phyloP scores from a whole-genome alignment of 139 green algal genomes.

The Asterochloris sp. region DNA sequence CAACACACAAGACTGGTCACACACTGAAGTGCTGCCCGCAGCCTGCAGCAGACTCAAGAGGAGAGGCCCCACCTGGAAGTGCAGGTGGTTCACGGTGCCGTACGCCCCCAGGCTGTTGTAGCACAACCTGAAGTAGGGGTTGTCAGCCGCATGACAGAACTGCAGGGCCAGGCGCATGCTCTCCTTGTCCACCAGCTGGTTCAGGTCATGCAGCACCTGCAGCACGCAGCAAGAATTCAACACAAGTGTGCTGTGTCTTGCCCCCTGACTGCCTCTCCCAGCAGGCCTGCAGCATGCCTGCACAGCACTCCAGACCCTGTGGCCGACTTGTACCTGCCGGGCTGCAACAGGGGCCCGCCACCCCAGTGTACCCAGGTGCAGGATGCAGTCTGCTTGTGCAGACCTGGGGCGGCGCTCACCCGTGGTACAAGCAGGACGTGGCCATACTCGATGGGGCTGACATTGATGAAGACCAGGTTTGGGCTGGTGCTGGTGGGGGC shows the following conservation, averaged over 20 bases:
- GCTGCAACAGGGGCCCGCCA: too few relatives aligned
- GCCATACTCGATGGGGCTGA: slow-evolving; percentile 97
- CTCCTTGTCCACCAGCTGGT: slow-evolving; percentile 63
- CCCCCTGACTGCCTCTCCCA: too few relatives aligned
- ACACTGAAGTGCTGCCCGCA: too few relatives aligned
- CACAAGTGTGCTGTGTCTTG: neutral
- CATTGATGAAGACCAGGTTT: slow-evolving; percentile 95
- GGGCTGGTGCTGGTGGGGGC: slow-evolving; percentile 41
- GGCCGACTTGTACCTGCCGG: neutral
- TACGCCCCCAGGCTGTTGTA: slow-evolving; percentile 98
- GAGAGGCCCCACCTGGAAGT: slow-evolving; percentile 83
- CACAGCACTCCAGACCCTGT: too few relatives aligned
- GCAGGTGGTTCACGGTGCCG: slow-evolving; percentile 98
- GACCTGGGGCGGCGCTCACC: slow-evolving; percentile 26
- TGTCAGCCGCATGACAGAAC: slow-evolving; percentile 81
- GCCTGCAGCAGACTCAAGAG: too few relatives aligned
- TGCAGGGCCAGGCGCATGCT: slow-evolving; percentile 82
- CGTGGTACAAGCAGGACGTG: slow-evolving; percentile 95
- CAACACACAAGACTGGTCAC: too few relatives aligned
- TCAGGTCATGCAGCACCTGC: neutral
- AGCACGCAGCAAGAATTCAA: neutral
- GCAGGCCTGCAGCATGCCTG: too few relatives aligned
- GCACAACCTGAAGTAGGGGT: slow-evolving; percentile 90
- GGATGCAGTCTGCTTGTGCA: too few relatives aligned
- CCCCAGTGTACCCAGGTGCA: too few relatives aligned